Base-by-base conservation (phyloP, 2,329 filamentous ascomycete genomes). In the Alternaria alternata region DNA sequence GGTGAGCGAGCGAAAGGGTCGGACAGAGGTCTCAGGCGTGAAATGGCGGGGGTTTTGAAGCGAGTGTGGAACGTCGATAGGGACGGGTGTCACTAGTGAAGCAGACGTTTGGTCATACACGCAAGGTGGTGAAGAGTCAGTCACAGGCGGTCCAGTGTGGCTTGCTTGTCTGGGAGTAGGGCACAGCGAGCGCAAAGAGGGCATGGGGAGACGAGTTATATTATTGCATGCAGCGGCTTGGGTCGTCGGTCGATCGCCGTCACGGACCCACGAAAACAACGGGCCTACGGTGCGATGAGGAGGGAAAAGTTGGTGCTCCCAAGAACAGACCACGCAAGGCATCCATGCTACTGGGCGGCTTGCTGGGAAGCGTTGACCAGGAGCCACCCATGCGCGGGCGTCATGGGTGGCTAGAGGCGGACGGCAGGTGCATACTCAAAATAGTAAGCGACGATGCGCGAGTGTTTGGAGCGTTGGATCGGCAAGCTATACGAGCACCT, bases 51-150 rank as follows among this genome's bases (percentile, higher is more conserved):
- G 65, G 62, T 69, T 64, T 66, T 60, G 70, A 72, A 76, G 69
- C 74, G 73, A 75, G 68, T 67, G 74, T 75, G 68, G 59, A 71
- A 71, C 66, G 66, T 59, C 56, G 64, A 64, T 59, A 58, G 64
- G 58, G 64, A 71, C 62, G 65, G 67, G 70, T 71, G 70, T 70
- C 67, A 75, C 72, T 57, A 62, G 65, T 72, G 72, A 70, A 67
- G 66, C 68, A 72, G 63, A 66, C 52, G n/a, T 24, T 11, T 30
- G 28, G 49, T 51, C 52, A 60, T 51, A 38, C 28, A 62, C 22
- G 44, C 28, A 32, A 49, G 61, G 64, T 56, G 53, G 62, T 56
- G 14, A 51, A 47, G 62, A 59, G 53, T 49, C 57, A 44, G 53
- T 49, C 57, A 44, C 69, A 70, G 68, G 69, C 71, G 72, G 69